Conservation (phyloP, 345 rosid species). For the Theobroma cacao region DNA sequence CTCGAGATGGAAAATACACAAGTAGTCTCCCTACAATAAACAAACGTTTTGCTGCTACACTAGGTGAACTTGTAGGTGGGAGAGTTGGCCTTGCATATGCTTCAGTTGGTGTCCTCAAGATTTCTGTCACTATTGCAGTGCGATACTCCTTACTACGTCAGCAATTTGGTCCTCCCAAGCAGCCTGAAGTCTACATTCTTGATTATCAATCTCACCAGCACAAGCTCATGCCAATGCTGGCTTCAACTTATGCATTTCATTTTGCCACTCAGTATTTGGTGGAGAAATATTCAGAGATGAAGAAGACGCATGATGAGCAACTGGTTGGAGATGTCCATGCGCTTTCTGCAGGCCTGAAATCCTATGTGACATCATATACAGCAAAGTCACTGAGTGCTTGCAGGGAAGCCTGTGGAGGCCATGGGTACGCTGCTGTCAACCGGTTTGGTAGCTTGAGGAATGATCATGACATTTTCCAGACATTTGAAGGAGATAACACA, state of each 20-base stretch:
- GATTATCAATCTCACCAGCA: constrained; percentile 99
- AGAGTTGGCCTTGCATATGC: constrained; percentile 89
- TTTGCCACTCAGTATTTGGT: constrained; percentile 76
- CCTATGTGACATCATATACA: constrained; percentile 87
- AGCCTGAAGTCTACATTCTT: constrained; percentile 95
- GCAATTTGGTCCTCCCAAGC: constrained; percentile 93
- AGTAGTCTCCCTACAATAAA: constrained; percentile 90
- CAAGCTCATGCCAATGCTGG: constrained; percentile 99
- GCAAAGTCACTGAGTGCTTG: constrained; percentile 83
- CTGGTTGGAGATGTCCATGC: constrained; percentile 90
- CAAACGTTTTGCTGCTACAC: constrained; percentile 91
- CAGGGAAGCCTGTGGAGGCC: constrained; percentile 99
- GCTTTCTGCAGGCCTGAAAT: constrained; percentile 95
- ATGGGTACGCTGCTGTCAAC: constrained; percentile 99
- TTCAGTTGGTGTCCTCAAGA: constrained; percentile 82
- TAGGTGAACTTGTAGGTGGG: constrained; percentile 99
- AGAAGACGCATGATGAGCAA: constrained; percentile 57
- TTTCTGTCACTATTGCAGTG: constrained; percentile 77
- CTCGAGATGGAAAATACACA: constrained; percentile 89
- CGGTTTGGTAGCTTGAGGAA: constrained; percentile 95
- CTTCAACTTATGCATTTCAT: constrained; percentile 92
- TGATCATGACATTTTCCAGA: constrained; percentile 45
- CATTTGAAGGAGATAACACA: constrained; percentile 97
- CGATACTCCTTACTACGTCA: constrained; percentile 90
- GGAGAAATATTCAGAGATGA: constrained; percentile 35